Conservation (phyloP, 176 grass and related monocot genomes). For the Phoenix dactylifera region DNA sequence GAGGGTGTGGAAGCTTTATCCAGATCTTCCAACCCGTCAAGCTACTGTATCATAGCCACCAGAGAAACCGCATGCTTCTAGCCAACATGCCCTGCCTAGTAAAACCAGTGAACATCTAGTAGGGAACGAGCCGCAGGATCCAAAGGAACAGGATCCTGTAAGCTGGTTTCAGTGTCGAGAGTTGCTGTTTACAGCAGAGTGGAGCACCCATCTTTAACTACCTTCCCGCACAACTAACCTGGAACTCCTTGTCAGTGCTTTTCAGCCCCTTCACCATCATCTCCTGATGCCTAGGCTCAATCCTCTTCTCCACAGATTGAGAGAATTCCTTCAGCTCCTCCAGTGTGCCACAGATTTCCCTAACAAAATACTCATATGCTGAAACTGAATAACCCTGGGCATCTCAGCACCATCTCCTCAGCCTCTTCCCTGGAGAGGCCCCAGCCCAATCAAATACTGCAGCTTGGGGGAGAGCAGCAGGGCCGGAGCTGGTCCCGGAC, state of each 20-base stretch:
- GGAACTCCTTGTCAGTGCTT: slow-evolving; percentile 58
- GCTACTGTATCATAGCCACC: no score
- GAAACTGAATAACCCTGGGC: slow-evolving; percentile 51
- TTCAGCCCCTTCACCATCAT: slow-evolving; percentile 34
- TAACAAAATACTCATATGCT: slow-evolving; percentile 52
- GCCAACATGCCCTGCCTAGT: no score
- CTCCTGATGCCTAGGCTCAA: slow-evolving; percentile 47
- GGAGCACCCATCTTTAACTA: background rate
- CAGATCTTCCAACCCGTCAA: no score
- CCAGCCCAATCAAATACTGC: slow-evolving; percentile 31
- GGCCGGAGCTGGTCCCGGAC: slow-evolving; percentile 69
- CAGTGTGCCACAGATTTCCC: slow-evolving; percentile 36
- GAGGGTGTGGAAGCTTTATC: no score
- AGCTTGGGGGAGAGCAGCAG: slow-evolving; percentile 65
- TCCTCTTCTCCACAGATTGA: slow-evolving; percentile 66
- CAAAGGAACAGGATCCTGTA: background rate
- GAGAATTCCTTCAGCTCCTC: slow-evolving; percentile 82
- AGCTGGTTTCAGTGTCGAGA: background rate
- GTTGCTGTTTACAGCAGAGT: background rate
- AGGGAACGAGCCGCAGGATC: no score
- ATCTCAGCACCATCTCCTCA: slow-evolving; percentile 36
- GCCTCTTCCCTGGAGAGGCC: slow-evolving; percentile 39
- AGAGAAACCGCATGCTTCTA: no score
- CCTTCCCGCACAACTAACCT: slow-evolving; percentile 24
- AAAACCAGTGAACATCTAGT: no score